Percentiles rank a stretch among this genome's conserved stretches.
These are phyloP conservation scores for Colletotrichum agaves DNA, from an alignment of 2,329 filamentous ascomycete species.

Conservation along the genomic window DNA sequence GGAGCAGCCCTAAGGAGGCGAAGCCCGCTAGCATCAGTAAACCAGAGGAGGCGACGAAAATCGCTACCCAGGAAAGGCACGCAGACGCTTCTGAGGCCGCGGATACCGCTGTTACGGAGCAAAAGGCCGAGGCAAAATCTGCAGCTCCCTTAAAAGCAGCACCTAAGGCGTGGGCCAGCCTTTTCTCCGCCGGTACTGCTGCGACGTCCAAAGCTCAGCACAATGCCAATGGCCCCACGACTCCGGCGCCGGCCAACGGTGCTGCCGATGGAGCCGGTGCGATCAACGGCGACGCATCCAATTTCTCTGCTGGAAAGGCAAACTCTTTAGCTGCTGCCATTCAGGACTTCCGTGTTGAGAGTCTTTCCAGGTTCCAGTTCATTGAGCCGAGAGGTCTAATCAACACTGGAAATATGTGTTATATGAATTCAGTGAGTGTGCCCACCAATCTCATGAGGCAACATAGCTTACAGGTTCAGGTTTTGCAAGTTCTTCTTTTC, in stretches of 20 bases:
- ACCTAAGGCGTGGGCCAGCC: slow-evolving; percentile 54
- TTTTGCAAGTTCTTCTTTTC: slow-evolving; percentile 94
- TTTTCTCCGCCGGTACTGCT: slow-evolving; percentile 46
- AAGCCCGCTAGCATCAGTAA: slow-evolving; percentile 36
- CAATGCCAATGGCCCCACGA: slow-evolving; percentile 39
- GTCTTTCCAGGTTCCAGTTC: slow-evolving; percentile 77
- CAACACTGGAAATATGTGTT: slow-evolving; percentile 99
- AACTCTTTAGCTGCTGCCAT: slow-evolving; percentile 82
- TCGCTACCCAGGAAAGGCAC: slow-evolving; percentile 41
- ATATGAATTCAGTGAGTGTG: slow-evolving; percentile 94
- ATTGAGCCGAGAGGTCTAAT: slow-evolving; percentile 92
- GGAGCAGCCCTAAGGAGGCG: slow-evolving; percentile 45
- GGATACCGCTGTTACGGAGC: slow-evolving; percentile 29
- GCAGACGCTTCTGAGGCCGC: slow-evolving; percentile 36
- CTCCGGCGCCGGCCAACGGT: slow-evolving; percentile 36
- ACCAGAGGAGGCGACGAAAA: slow-evolving; percentile 21
- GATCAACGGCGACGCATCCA: slow-evolving; percentile 24
- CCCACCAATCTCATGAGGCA: not conserved
- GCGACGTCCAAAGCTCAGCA: slow-evolving; percentile 36
- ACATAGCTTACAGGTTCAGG: slow-evolving; percentile 59
- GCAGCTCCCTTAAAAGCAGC: slow-evolving; percentile 43
- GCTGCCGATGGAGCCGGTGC: slow-evolving; percentile 27
- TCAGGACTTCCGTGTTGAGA: slow-evolving; percentile 74
- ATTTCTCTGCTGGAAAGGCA: slow-evolving; percentile 22
- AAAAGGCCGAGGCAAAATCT: slow-evolving; percentile 35